These are phyloP conservation scores for Blastobotrys persicus DNA, from an alignment of 1,139 yeast species.

Conservation along the genomic window DNA sequence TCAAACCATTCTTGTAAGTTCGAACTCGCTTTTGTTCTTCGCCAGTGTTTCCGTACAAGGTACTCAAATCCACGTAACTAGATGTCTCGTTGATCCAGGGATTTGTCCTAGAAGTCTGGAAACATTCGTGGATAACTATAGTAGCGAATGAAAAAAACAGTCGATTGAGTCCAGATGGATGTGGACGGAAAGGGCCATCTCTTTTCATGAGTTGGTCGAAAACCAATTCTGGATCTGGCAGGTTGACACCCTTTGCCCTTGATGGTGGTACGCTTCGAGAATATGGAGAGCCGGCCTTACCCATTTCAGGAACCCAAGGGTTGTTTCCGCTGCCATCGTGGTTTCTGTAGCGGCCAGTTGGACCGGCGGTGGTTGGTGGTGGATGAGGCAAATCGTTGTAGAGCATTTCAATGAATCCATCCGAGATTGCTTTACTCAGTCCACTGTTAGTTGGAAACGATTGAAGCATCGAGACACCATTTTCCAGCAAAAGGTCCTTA, in stretches of 20 bases:
- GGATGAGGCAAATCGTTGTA: constrained; percentile 15
- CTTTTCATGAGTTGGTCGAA: constrained; percentile 13
- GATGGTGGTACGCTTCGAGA: constrained; percentile 13
- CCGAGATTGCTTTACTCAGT: constrained; percentile 9
- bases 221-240: constrained; percentile 11
- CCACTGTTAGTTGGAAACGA: constrained; percentile 9
- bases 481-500: constrained; percentile 9
- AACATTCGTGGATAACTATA: constrained; percentile 13
- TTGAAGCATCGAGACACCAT: constrained; percentile 13
- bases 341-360: constrained; percentile 9
- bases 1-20: constrained; percentile 12
- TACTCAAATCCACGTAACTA: constrained; percentile 12
- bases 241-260: constrained; percentile 8
- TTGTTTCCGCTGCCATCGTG: constrained; percentile 15
- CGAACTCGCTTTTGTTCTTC: constrained; percentile 12
- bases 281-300: constrained; percentile 13
- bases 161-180: constrained; percentile 12
- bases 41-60: constrained; percentile 13
- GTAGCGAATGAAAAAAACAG: constrained; percentile 14
- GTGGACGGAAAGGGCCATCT: constrained; percentile 7
- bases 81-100: constrained; percentile 15
- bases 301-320: constrained; percentile 15
- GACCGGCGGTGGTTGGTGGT: constrained; percentile 13
- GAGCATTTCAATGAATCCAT: constrained; percentile 12
- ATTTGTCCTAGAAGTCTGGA: constrained; percentile 11